Conservation (phyloP, 192 early-diverging fungal species). For the Gonapodya sp. region DNA sequence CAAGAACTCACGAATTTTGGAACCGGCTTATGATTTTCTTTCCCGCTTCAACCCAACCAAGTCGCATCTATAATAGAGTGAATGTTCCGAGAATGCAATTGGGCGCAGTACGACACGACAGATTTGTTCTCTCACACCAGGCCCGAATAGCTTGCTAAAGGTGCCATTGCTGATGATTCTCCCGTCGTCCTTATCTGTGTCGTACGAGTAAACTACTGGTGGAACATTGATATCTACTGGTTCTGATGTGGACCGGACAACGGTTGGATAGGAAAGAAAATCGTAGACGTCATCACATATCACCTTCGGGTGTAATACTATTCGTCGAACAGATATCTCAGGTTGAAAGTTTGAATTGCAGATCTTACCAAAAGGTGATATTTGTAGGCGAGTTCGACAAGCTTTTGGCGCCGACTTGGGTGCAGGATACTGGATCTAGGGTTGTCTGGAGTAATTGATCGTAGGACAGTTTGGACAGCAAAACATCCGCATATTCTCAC, state of each 20-base stretch:
- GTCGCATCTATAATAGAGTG: not conserved
- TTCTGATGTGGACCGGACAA: not conserved
- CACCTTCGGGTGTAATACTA: not conserved
- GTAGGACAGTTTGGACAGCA: not conserved
- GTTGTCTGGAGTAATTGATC: not conserved
- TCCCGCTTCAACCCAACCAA: not conserved
- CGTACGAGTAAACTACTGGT: not conserved
- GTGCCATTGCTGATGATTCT: not conserved
- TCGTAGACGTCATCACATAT: constrained; percentile 3
- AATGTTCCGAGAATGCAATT: not conserved
- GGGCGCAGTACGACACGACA: not conserved
- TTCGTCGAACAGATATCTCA: not conserved
- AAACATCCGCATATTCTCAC: not conserved
- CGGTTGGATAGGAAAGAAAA: not conserved
- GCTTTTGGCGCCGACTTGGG: not conserved
- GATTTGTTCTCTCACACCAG: too few relatives aligned
- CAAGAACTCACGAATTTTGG: not conserved
- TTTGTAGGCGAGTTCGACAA: constrained; percentile 3
- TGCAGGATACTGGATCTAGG: not conserved
- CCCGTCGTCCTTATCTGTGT: not conserved
- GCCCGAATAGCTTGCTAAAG: not conserved
- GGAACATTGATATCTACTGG: not conserved
- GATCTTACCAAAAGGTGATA: not conserved
- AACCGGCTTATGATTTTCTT: not conserved
- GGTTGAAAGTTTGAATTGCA: not conserved